Base-by-base conservation (phyloP, 768 basidiomycete genomes). In the Suillus occidentalis region DNA sequence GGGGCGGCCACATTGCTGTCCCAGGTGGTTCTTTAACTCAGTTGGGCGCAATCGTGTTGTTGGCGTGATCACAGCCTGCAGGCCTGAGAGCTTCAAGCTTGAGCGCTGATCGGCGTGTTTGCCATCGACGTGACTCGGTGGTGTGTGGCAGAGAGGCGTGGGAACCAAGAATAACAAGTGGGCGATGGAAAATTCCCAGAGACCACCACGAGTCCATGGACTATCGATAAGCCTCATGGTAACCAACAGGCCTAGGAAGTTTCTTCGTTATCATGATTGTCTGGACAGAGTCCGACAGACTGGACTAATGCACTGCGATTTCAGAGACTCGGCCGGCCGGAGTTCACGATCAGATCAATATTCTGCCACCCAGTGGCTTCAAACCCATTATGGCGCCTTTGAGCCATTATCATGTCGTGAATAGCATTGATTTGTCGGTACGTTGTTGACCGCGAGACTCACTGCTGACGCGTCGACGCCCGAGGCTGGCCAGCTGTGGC, bases 21-120 rank as follows among this genome's bases (percentile, higher is more conserved):
- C 22, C 1, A 50, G 22, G 14, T 31, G n/a, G 18, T 66, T 47
- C 63, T 57, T 65, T 73, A 75, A 73, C 75, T 75, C 67, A 58
- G 40, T 25, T 12, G 31, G 57, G n/a, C 59, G 12, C 25, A 59
- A 61, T 9, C 10, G 45, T 47, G n/a, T 7, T 16, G 34, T 61
- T 31, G 13, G 53, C 37, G 49, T 28, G 37, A 20, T 18, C 34
- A 31, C 62, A 50, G 45, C n/a, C 22, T 50, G 22, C 34, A 37
- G 37, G 10, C 10, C 37, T 12, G 37, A 49, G 28, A 1, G 28
- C 28, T n/a, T n/a, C n/a, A n/a, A n/a, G n/a, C n/a, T n/a, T n/a
- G n/a, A 28, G 36, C 47, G 47, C 25, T 42, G 28, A 60, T 60
- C 5, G 16, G 59, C 22, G 18, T 18, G 13, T 16, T 22, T 45